Evolutionary conservation across 2,329 filamentous ascomycete species (phyloP).

Genomic region (Ophiostoma montium): DNA sequence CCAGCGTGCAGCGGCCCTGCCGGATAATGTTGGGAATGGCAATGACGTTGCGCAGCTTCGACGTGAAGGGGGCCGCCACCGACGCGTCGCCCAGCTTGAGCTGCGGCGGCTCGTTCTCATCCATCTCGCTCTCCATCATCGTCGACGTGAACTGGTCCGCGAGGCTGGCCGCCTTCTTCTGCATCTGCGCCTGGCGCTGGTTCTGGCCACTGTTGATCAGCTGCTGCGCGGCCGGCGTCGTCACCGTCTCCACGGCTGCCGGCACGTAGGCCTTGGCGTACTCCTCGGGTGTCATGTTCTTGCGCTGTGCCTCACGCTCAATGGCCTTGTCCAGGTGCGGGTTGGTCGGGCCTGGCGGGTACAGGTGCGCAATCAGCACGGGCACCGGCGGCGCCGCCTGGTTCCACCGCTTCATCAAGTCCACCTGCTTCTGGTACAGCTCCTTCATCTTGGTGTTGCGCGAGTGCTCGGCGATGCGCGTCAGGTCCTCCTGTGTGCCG

Average conservation of each 20-base stretch:
- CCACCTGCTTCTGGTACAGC: slow-evolving; percentile 89
- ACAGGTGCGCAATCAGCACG: slow-evolving; percentile 82
- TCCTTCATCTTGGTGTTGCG: slow-evolving; percentile 97
- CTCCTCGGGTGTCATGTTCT: slow-evolving; percentile 51
- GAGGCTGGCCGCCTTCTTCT: slow-evolving; percentile 59
- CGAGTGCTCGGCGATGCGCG: slow-evolving; percentile 82
- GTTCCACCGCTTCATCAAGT: slow-evolving; percentile 89
- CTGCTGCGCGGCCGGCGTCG: slow-evolving; percentile 49
- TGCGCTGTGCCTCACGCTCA: slow-evolving; percentile 69
- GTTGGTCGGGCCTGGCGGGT: slow-evolving; percentile 78
- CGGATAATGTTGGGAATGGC: slow-evolving; percentile 97
- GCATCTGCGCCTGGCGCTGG: slow-evolving; percentile 43
- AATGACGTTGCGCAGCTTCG: slow-evolving; percentile 91
- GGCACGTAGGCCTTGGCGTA: slow-evolving; percentile 30
- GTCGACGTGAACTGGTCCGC: slow-evolving; percentile 74
- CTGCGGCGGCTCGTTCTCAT: slow-evolving; percentile 65
- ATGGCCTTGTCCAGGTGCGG: slow-evolving; percentile 91
- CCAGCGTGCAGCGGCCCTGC: slow-evolving; percentile 91
- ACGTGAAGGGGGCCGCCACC: slow-evolving; percentile 92
- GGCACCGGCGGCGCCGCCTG: slow-evolving; percentile 87
- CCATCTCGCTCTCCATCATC: slow-evolving; percentile 79
- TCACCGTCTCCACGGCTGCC: slow-evolving; percentile 47
- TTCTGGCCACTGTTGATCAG: slow-evolving; percentile 27
- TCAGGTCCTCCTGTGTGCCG: slow-evolving; percentile 80
- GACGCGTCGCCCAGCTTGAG: slow-evolving; percentile 97